Base-by-base conservation (phyloP, 345 rosid species). In the Physaria fendleri region DNA sequence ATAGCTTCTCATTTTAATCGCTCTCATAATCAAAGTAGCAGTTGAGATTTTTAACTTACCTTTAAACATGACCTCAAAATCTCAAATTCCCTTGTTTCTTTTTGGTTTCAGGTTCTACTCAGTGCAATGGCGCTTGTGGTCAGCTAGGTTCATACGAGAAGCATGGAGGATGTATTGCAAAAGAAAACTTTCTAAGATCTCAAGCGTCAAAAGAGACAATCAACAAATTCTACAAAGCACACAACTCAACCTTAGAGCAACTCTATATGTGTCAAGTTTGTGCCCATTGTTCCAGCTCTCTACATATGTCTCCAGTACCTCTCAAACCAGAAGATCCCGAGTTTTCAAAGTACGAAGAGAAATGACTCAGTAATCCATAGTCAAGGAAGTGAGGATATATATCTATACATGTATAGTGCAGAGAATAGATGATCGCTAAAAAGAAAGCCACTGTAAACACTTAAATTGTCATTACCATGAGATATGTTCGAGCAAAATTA, bases 51-150 rank as follows among this genome's bases (percentile, higher is more conserved):
- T 18, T n/a, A 18, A n/a, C 4, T 12, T 50, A 39, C 23, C 18
- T 35, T 35, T n/a, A n/a, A n/a, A 5, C 11, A 13, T 10, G 10
- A 20, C 32, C 41, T 18, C 3, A 24, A 48, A n/a, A 6, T 13
- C 6, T 0, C 24, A 24, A 48, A n/a, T 22, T 6, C n/a, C n/a
- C 9, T 63, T 13, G 8, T 10, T 28, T 33, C 12, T 33, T 33
- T 25, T 25, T 25, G 28, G 1, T 33, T 39, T 51, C 83, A 78
- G 96, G 74, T 67, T 52, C 35, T 72, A 59, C 68, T 88, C 93
- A 1, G 72, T 49, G 60, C 79, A 76, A 37, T 81, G 85, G 87
- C 62, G 43, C 44, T 65, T 80, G 44, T 89, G 91, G 95, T 95
- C 80, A 8, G 81, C 84, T 18, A 74, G 76, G 49, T 82, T 74